Base-by-base conservation (phyloP, 495 filamentous ascomycete genomes). In the Usnea hakonensis region DNA sequence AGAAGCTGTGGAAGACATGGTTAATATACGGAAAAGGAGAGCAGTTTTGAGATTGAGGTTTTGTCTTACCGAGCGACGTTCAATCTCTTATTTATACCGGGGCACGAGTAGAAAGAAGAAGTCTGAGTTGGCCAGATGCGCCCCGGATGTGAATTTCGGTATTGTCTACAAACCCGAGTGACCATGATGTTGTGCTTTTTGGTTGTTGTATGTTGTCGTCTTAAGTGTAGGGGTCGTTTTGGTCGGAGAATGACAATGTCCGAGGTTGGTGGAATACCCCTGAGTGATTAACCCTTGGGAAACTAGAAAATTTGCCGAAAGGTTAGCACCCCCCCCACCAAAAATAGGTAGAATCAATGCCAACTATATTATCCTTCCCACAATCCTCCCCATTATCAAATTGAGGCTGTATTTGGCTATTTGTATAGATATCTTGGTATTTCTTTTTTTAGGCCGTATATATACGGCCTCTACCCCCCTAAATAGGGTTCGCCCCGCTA, bases 1-100 rank as follows among this genome's bases (percentile, higher is more conserved):
- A 16, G 66, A 58, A 56, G 60, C 48, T 61, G 46, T 58, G 19
- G 62, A 63, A 43, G 62, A 57, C 62, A 67, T 67, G 9, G 36
- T 57, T n/a, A 63, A 28, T 56, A 4, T 40, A 48, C 53, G 53
- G 46, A 63, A 14, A 40, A 46, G 21, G 40, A 50, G 21, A 23
- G 55, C 35, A 46, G 11, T n/a, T 40, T 43, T 32, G 5, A 40
- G 32, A 28, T 33, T 40, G 55, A 57, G 35, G 35, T 5, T 13
- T 57, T 26, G 35, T 41, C 55, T 57, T 57, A 57, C 30, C 35
- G 28, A 8, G 35, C 55, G 38, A 57, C 11, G 0, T 41, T 40
- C 35, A 41, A 30, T 37, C 21, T 41, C 1, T 26, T 36, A 56
- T 0, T 13, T 57, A 41, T 13, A 38, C 11, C 55, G 37, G 37